Evolutionary conservation across 2,329 filamentous ascomycete species (phyloP).

Genomic region (Drechslerella coelobrocha): DNA sequence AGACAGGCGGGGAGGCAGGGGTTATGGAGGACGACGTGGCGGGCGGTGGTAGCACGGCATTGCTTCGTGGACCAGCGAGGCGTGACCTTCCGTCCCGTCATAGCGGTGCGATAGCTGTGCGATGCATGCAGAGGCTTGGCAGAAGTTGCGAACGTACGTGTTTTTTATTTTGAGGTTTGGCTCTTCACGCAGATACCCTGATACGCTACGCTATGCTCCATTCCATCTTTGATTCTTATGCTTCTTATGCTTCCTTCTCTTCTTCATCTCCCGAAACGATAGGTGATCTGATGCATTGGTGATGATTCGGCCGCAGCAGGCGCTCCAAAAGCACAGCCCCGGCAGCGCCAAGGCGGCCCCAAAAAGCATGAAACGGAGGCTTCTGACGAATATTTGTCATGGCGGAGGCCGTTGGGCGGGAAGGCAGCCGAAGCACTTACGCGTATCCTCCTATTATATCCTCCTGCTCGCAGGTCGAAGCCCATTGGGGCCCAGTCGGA

Average conservation of each 20-base stretch:
- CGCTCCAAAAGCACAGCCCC: slow-evolving; percentile 33
- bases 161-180: too few relatives aligned
- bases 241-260: too few relatives aligned
- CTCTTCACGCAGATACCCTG: too few relatives aligned
- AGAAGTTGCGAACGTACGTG: too few relatives aligned
- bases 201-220: too few relatives aligned
- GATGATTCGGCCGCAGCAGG: slow-evolving; percentile 11
- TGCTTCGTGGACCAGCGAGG: not conserved
- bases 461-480: not conserved
- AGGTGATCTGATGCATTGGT: not conserved
- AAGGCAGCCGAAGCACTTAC: slow-evolving; percentile 1
- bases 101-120: too few relatives aligned
- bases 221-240: too few relatives aligned
- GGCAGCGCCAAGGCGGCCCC: slow-evolving; percentile 39
- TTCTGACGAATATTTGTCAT: slow-evolving; percentile 50
- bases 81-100: too few relatives aligned
- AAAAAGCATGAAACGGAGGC: slow-evolving; percentile 18
- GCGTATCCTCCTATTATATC: slow-evolving; percentile 2
- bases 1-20: slow-evolving; percentile 53
- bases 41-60: slow-evolving; percentile 52
- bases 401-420: slow-evolving; percentile 1
- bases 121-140: too few relatives aligned
- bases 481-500: not conserved
- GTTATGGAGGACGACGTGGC: slow-evolving; percentile 53
- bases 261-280: too few relatives aligned